phyloP scores from a whole-genome alignment of 1,284 basidiomycete genomes.

The Pholiota adiposa region DNA sequence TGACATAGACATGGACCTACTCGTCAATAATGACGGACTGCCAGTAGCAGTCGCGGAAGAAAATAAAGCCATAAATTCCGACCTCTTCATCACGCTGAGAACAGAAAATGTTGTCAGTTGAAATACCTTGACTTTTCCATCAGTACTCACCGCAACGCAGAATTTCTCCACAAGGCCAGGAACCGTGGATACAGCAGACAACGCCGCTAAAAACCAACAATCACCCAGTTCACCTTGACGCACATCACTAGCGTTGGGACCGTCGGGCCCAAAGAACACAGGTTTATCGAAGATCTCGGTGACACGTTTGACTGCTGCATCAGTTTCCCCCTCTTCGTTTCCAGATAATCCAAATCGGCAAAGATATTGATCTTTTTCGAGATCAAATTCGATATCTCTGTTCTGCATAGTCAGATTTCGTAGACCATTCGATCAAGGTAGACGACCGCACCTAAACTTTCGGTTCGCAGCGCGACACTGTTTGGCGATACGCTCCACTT shows the following conservation, averaged over 20 bases:
- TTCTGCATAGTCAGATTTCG: background rate
- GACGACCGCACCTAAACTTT: slow-evolving; percentile 36
- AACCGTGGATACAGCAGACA: slow-evolving; percentile 42
- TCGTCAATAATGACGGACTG: slow-evolving; percentile 44
- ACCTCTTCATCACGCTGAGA: slow-evolving; percentile 39
- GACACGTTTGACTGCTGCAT: slow-evolving; percentile 44
- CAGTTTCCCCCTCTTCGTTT: slow-evolving; percentile 9
- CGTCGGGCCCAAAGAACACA: slow-evolving; percentile 42
- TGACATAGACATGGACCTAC: slow-evolving; percentile 27
- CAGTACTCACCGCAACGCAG: slow-evolving; percentile 36
- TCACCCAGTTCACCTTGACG: slow-evolving; percentile 43
- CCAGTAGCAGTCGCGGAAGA: slow-evolving; percentile 41
- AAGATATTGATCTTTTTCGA: slow-evolving; percentile 38
- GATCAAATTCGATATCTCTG: slow-evolving; percentile 49
- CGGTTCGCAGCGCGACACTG: slow-evolving; percentile 41
- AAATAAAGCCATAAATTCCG: slow-evolving; percentile 51
- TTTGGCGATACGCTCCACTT: slow-evolving; percentile 38
- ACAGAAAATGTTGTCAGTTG: background rate
- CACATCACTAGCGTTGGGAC: slow-evolving; percentile 24
- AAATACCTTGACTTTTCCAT: background rate
- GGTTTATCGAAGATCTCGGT: slow-evolving; percentile 49
- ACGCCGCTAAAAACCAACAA: slow-evolving; percentile 51
- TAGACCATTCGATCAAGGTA: background rate
- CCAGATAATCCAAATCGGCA: slow-evolving; percentile 39
- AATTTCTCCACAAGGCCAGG: slow-evolving; percentile 46